These are phyloP conservation scores for Ascochyta fabae DNA, from an alignment of 2,329 filamentous ascomycete species.

Conservation along the genomic window DNA sequence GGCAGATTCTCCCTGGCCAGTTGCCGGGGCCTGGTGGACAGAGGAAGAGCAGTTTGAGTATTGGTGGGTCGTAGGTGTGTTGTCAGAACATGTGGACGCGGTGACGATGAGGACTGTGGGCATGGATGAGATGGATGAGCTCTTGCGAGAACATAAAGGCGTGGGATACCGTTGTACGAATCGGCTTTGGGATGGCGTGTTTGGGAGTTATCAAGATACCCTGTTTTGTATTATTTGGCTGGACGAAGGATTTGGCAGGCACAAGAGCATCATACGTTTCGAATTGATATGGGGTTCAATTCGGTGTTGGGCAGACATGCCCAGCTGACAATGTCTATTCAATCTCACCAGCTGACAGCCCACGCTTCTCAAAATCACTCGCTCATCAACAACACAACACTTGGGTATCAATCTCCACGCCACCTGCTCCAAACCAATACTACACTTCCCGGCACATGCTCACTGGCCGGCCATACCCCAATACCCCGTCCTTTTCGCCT, in stretches of 20 bases:
- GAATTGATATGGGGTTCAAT: too few relatives aligned
- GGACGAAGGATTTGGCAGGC: too few relatives aligned
- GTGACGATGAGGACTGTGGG: too few relatives aligned
- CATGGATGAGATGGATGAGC: not conserved
- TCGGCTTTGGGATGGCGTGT: not conserved
- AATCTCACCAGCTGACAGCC: too few relatives aligned
- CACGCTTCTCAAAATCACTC: too few relatives aligned
- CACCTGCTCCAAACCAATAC: not conserved
- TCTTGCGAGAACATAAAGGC: too few relatives aligned
- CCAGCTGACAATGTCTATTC: too few relatives aligned
- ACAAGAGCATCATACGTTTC: too few relatives aligned
- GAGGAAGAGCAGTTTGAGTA: slow-evolving; percentile 42
- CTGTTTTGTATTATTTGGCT: not conserved
- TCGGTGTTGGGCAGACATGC: too few relatives aligned
- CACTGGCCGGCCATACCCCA: slow-evolving; percentile 33
- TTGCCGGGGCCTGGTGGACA: slow-evolving; percentile 42
- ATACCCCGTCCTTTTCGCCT: slow-evolving; percentile 30
- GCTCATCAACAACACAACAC: too few relatives aligned
- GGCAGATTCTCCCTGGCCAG: slow-evolving; percentile 48
- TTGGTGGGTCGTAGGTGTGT: slow-evolving; percentile 21
- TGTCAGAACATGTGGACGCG: too few relatives aligned
- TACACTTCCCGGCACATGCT: not conserved
- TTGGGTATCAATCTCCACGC: too few relatives aligned
- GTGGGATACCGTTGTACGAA: not conserved
- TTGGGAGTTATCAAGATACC: slow-evolving; percentile 16